phyloP scores from a whole-genome alignment of 306 rosid species.

The Vachellia pachyceras region DNA sequence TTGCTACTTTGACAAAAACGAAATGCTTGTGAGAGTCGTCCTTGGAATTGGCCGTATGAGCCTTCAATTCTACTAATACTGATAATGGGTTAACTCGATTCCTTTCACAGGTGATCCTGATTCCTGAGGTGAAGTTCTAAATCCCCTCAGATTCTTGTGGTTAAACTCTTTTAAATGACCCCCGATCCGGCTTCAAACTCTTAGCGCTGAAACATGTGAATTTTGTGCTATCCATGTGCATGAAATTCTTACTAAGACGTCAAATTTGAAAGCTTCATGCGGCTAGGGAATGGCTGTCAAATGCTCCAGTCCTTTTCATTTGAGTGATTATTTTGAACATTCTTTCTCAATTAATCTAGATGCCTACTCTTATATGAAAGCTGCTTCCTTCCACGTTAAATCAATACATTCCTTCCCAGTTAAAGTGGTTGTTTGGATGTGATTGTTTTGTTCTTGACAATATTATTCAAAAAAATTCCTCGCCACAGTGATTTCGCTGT shows the following conservation, averaged over 20 bases:
- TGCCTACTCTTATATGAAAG: slow-evolving; percentile 28
- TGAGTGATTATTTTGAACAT: slow-evolving; percentile 31
- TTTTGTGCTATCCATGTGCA: slow-evolving; percentile 37
- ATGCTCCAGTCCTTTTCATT: slow-evolving; percentile 27
- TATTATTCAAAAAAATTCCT: not conserved
- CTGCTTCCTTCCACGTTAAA: slow-evolving; percentile 10
- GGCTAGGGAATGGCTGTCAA: slow-evolving; percentile 44
- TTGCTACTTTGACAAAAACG: slow-evolving; percentile 30
- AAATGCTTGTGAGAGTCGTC: slow-evolving; percentile 45
- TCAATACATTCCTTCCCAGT: not conserved
- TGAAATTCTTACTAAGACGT: slow-evolving; percentile 36
- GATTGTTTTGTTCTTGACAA: slow-evolving; percentile 13
- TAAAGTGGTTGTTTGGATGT: slow-evolving; percentile 19
- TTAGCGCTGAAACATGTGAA: slow-evolving; percentile 35
- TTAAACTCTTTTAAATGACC: slow-evolving; percentile 42
- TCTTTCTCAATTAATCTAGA: not conserved
- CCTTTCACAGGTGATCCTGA: slow-evolving; percentile 77
- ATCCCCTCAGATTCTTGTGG: slow-evolving; percentile 34
- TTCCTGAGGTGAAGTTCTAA: slow-evolving; percentile 63
- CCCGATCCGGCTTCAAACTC: slow-evolving; percentile 38
- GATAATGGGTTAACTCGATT: slow-evolving; percentile 54
- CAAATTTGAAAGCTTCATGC: slow-evolving; percentile 44
- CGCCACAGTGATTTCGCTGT: slow-evolving; percentile 24
- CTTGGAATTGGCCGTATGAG: slow-evolving; percentile 47
- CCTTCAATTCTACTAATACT: slow-evolving; percentile 42